Conservation (phyloP, 2,329 filamentous ascomycete genomes). For the Talaromyces sp. region DNA sequence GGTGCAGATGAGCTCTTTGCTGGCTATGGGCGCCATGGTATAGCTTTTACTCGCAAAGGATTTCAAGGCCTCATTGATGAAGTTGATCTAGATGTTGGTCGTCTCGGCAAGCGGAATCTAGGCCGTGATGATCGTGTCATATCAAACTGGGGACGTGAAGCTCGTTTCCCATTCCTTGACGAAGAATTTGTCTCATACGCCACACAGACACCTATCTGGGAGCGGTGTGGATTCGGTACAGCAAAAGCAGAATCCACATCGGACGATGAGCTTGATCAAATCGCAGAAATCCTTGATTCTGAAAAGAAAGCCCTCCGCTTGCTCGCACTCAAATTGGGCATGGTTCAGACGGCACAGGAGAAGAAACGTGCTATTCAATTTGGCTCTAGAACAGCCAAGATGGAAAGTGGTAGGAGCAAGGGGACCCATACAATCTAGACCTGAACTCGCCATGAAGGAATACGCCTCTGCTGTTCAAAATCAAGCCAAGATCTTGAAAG, state of each 20-base stretch:
- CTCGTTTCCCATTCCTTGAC: slow-evolving; percentile 85
- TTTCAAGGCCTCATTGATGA: slow-evolving; percentile 74
- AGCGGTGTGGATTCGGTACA: slow-evolving; percentile 84
- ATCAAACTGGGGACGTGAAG: slow-evolving; percentile 83
- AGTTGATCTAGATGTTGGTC: slow-evolving; percentile 76
- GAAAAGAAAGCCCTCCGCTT: slow-evolving; percentile 79
- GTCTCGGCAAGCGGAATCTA: slow-evolving; percentile 89
- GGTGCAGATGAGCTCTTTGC: slow-evolving; percentile 96
- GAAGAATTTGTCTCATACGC: slow-evolving; percentile 82
- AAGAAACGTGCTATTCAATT: slow-evolving; percentile 94
- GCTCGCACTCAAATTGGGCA: slow-evolving; percentile 69
- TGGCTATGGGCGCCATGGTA: slow-evolving; percentile 80
- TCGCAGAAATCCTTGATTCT: slow-evolving; percentile 56
- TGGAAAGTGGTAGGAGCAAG: slow-evolving; percentile 64
- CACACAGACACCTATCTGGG: slow-evolving; percentile 68
- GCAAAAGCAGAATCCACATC: slow-evolving; percentile 23
- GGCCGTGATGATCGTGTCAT: slow-evolving; percentile 91
- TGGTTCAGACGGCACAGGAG: slow-evolving; percentile 70
- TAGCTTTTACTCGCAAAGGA: slow-evolving; percentile 67
- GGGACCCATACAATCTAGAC: slow-evolving; percentile 54
- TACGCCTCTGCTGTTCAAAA: no score
- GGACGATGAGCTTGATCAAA: slow-evolving; percentile 19
- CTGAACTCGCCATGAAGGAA: no score
- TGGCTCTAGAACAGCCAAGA: slow-evolving; percentile 77
- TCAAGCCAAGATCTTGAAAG: no score